These are phyloP conservation scores for Kodamaea jinghongensis DNA, from an alignment of 805 yeast genomes.

Conservation along the genomic window DNA sequence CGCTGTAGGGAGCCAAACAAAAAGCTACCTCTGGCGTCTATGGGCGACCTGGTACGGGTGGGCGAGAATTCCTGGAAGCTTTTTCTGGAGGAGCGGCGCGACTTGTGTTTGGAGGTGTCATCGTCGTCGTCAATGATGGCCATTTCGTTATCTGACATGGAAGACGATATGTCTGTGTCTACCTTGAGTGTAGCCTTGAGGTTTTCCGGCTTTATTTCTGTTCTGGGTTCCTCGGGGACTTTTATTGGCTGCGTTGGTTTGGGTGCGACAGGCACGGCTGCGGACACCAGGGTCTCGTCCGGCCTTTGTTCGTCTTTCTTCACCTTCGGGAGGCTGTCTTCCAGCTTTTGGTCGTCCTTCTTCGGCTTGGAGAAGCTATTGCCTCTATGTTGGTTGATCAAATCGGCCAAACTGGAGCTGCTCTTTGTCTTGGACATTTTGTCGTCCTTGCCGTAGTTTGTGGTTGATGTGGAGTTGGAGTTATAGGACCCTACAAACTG, in stretches of 20 bases:
- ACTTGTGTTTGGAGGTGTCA: not conserved
- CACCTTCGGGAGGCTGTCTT: no score
- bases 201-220: no score
- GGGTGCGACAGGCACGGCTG: no score
- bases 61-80: no score
- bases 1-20: not conserved
- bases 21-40: conserved; percentile 1
- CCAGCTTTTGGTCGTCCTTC: no score
- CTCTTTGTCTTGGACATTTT: conserved; percentile 15
- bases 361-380: conserved; percentile 9
- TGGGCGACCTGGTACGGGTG: no score
- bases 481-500: conserved; percentile 41
- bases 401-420: conserved; percentile 20
- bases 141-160: not conserved
- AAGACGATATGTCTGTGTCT: not conserved
- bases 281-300: no score
- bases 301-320: no score
- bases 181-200: no score
- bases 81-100: no score
- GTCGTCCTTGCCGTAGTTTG: conserved; percentile 30
- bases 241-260: no score
- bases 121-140: conserved; percentile 4
- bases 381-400: conserved; percentile 21
- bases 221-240: no score
- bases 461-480: conserved; percentile 41